Base-by-base conservation (phyloP, 148 eudicot genomes). In the Spergularia bocconei region DNA sequence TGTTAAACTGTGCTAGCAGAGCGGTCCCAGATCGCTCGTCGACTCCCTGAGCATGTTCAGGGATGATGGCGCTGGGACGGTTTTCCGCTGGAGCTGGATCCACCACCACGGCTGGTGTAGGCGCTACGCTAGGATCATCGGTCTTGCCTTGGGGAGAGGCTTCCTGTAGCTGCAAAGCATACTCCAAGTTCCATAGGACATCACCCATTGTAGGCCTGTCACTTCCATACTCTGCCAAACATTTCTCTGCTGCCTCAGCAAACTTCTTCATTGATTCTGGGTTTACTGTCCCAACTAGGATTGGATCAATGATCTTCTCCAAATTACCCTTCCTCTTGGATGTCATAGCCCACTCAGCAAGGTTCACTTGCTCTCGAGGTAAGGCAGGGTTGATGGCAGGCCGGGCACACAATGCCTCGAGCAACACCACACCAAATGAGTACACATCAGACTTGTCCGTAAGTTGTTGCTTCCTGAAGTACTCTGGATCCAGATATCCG, bases 131-230 rank as follows among this genome's bases (percentile, higher is more conserved):
- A 19, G 29, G 51, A 33, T 78, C 73, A 1, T 64, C 75, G 2
- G 69, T 68, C 54, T 84, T 84, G 15, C 83, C 82, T 52, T 77
- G 80, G 0, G 82, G 29, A 0, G 89, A 87, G 29, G 90, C 87
- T 62, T 87, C 93, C 61, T 95, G 96, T 33, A 95, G 79, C 72
- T 92, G 97, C 67, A 92, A 74, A 16, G 97, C 90, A 51, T 88
- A 89, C 81, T 95, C 98, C 16, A 95, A 79, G 69, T 95, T 84
- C 98, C 98, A 95, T 41, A 90, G 62, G 17, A 95, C 97, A 74
- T 95, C 98, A 36, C 97, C 97, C 97, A 95, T 95, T 0, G 91
- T 78, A 44, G 98, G 98, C 86, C 98, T 82, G 47, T 95, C 97
- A 19, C 89, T 85, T 0, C 98, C 97, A 48, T 90, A 87, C 38